Evolutionary conservation across 2,329 filamentous ascomycete species (phyloP).

Genomic region (Ascochyta pisi): DNA sequence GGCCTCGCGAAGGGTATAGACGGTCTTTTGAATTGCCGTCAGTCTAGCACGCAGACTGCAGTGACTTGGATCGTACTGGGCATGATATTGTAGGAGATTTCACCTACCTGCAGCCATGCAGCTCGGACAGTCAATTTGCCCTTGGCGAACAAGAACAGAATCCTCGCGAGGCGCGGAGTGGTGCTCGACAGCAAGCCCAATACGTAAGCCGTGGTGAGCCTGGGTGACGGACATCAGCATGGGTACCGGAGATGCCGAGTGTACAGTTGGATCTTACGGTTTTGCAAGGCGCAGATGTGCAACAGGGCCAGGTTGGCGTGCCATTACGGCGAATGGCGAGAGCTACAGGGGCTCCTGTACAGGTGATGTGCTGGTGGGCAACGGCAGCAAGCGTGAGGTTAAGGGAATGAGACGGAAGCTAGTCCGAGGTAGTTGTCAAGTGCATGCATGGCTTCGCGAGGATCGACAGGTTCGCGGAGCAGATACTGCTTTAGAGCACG

Average conservation of each 20-base stretch:
- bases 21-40: slow-evolving; percentile 10
- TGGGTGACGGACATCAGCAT: slow-evolving; percentile 8
- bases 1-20: slow-evolving; percentile 46
- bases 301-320: slow-evolving; percentile 1
- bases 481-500: slow-evolving; percentile 8
- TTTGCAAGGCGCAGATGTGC: slow-evolving; percentile 15
- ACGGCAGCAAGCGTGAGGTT: slow-evolving; percentile 24
- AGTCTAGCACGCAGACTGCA: neutral
- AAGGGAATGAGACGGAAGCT: slow-evolving; percentile 10
- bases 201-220: slow-evolving; percentile 36
- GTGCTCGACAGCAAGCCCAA: slow-evolving; percentile 38
- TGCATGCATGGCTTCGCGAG: slow-evolving; percentile 12
- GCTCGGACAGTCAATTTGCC: slow-evolving; percentile 26
- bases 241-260: slow-evolving; percentile 5
- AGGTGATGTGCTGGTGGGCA: slow-evolving; percentile 1
- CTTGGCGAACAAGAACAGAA: slow-evolving; percentile 27
- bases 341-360: neutral
- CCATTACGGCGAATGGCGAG: slow-evolving; percentile 13
- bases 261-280: slow-evolving; percentile 5
- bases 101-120: slow-evolving; percentile 33
- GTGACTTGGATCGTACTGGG: too few relatives aligned
- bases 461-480: slow-evolving; percentile 17
- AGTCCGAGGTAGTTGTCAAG: slow-evolving; percentile 9
- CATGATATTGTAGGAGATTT: neutral
- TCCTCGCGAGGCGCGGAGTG: slow-evolving; percentile 29